Base-by-base conservation (phyloP, 352 stramenopile genomes). In the Blastocystis hominis region DNA sequence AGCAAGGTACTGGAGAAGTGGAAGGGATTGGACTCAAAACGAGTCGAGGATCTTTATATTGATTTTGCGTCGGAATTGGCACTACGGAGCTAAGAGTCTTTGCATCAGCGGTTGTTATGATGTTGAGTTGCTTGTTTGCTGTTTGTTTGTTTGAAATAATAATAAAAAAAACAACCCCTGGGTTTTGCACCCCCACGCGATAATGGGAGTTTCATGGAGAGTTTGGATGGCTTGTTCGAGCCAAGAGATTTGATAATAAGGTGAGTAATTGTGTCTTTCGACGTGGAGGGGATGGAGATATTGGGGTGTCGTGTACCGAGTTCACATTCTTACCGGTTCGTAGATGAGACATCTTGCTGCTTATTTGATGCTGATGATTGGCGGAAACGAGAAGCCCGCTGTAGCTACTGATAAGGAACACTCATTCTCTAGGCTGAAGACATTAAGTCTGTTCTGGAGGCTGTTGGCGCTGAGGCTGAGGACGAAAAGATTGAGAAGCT, bases 401-500 rank as follows among this genome's bases (percentile, higher is more conserved):
- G 68, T 78, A 78, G 42, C 46, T 5, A 38, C 10, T 46, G 10
- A 34, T 42, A 30, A 1, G 17, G 1, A 2, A 4, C 5, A 24
- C 47, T 15, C 59, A 47, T 72, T 34, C 13, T 9, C 40, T 75
- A 69, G 89, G 93, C 92, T 77, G 92, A 92, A 88, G 94, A 98
- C 80, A 91, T 98, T 81, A 94, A 92, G 78, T 91, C 91, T 75
- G 96, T 98, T 88, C 91, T 98, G 63, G 90, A 93, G 86, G 93
- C 95, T 55, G 93, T 93, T 70, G 94, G 94, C 86, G 92, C 94
- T 54, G 94, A 97, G 89, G 24, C 24, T 30, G 24, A 30, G 24
- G 24, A 30, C 24, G 24, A 30, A 30, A 30, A 30, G 24, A 30
- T 94, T 63, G 68, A 91, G 54, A 89, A 89, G 56, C 86, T 93